Evolutionary conservation across 2,329 filamentous ascomycete genomes (phyloP).

Genomic region (Rhynchosporium agropyri): DNA sequence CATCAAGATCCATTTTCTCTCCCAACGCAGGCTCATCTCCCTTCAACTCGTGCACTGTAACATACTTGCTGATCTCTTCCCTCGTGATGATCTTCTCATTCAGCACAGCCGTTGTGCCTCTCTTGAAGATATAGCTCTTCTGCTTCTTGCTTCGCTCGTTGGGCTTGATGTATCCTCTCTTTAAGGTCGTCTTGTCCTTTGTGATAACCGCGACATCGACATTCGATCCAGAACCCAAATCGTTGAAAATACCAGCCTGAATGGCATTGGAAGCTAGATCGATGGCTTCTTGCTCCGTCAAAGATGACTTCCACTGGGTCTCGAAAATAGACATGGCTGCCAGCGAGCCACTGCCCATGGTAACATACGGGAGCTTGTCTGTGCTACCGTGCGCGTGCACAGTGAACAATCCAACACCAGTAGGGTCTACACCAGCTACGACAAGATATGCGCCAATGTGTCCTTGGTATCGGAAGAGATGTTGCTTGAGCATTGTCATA

Average conservation of each 20-base stretch:
- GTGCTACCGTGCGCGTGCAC: slow-evolving; percentile 98
- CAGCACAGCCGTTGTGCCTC: slow-evolving; percentile 92
- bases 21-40: slow-evolving; percentile 56
- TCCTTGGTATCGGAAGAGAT: slow-evolving; percentile 97
- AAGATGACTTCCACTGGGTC: slow-evolving; percentile 83
- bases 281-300: slow-evolving; percentile 81
- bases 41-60: slow-evolving; percentile 83
- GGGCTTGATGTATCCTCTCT: slow-evolving; percentile 90
- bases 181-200: slow-evolving; percentile 87
- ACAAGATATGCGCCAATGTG: slow-evolving; percentile 98
- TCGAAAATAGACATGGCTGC: slow-evolving; percentile 99
- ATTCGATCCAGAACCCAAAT: slow-evolving; percentile 94
- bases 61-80: slow-evolving; percentile 91
- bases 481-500: slow-evolving; percentile 99
- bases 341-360: slow-evolving; percentile 95
- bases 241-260: slow-evolving; percentile 97
- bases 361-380: slow-evolving; percentile 98
- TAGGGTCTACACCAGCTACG: slow-evolving; percentile 94
- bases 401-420: slow-evolving; percentile 92
- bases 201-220: slow-evolving; percentile 97
- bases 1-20: slow-evolving; percentile 71
- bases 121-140: slow-evolving; percentile 86
- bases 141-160: slow-evolving; percentile 91
- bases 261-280: slow-evolving; percentile 85
- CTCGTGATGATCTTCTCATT: slow-evolving; percentile 96